Evolutionary conservation across 345 rosid species (phyloP), one percentile per base, ranked within the genome.

Genomic region (Draba incana): DNA sequence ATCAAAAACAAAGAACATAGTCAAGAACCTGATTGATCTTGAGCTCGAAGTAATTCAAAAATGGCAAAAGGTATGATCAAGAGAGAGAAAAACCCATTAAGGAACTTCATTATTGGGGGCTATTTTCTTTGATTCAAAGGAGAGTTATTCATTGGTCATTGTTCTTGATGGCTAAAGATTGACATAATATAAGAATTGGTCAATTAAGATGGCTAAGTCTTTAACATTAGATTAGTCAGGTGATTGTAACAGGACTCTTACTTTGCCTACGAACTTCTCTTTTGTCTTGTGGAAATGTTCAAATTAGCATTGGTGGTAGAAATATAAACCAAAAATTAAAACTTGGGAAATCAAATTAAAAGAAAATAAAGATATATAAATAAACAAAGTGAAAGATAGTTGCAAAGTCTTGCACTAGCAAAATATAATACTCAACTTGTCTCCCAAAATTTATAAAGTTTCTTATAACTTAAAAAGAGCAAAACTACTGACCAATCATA

Each of bases 1-100:
- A n/a, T n/a, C n/a, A n/a, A n/a, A n/a, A 3, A 13, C 0, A 60
- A 4, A 14, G 37, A 45, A 6, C n/a, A 47, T 37, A 46, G 45
- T 46, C 0, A 14, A 33, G 51, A 69, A 75, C 79, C 79, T 75
- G 75, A 0, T 35, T 57, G 79, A 64, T 64, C 39, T 75, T 75
- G 79, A 62, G 79, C 71, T 50, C 64, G 49, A 9, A 42, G 67
- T 8, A 15, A 44, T 44, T 15, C 55, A 27, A 50, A 11, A 45
- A 75, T 31, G 41, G 38, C 15, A 11, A 39, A 69, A 41, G 65
- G 49, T 39, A 20, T 3, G 28, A 69, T 49, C 66, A 56, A 75
- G 48, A 63, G 2, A 47, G 2, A 33, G 14, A 47, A 56, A 56
- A 63, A 44, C 35, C 10, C 9, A 56, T 47, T 9, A 69, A 47